Base-by-base conservation (phyloP, 345 rosid genomes). In the Toxicodendron radicans region DNA sequence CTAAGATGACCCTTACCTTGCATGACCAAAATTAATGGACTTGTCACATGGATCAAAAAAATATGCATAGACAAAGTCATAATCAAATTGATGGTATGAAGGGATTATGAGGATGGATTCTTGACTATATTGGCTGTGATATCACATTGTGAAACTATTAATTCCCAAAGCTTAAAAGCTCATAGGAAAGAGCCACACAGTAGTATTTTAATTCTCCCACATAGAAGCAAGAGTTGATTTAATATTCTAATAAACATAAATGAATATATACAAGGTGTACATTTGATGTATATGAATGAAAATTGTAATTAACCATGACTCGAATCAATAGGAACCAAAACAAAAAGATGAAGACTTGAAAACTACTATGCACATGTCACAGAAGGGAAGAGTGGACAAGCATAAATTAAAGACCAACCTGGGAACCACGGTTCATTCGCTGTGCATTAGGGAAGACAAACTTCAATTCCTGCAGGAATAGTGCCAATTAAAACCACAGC, bases 341-440 rank as follows among this genome's bases (percentile, higher is more conserved):
- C 48, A 52, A 4, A 3, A 35, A 35, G 5, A 24, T 23, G 53
- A 11, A 20, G 0, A 58, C 60, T 49, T 51, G 41, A 23, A 21
- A 49, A 23, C 74, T 20, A 30, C 52, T 53, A 58, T 49, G 51
- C 52, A 61, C 7, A 20, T 18, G 33, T 35, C 33, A 58, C 1
- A 8, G 11, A 52, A 64, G 45, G 18, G 38, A 35, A 35, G 38
- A 35, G 38, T 3, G 38, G 38, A 35, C 38, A 35, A 35, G 38
- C 38, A 65, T 38, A n/a, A 68, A 75, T 5, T n/a, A 53, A 45
- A 56, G 45, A 80, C 80, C 6, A 35, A 93, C 99, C 93, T 93
- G 97, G 77, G 86, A 75, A 85, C 96, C 98, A 74, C 98, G 91
- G 73, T 95, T 93, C 70, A 93, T 87, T 51, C 89, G 83, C 73